phyloP scores from a whole-genome alignment of 306 rosid genomes.

The Vigna angularis region DNA sequence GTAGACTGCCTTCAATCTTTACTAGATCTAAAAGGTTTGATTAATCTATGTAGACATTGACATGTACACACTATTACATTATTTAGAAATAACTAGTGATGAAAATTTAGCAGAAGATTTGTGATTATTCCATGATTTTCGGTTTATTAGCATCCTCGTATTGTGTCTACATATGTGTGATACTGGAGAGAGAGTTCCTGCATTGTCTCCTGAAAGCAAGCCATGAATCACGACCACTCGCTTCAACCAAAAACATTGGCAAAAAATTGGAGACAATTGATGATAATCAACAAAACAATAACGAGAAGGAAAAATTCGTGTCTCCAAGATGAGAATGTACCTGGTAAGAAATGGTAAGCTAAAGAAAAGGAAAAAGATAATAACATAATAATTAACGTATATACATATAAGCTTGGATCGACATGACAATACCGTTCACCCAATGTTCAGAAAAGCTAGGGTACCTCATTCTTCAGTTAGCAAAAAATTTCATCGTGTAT shows the following conservation, averaged over 20 bases:
- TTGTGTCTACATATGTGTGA: slow-evolving; percentile 21
- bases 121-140: slow-evolving; percentile 50
- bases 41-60: no score
- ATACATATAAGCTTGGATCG: background rate
- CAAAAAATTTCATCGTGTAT: slow-evolving; percentile 58
- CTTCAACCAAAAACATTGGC: slow-evolving; percentile 38
- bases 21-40: no score
- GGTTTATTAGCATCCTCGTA: slow-evolving; percentile 17
- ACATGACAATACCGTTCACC: slow-evolving; percentile 16
- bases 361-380: slow-evolving; percentile 12
- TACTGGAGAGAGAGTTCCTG: slow-evolving; percentile 54
- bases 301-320: slow-evolving; percentile 17
- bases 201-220: slow-evolving; percentile 68
- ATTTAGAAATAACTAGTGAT: background rate
- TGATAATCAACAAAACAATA: slow-evolving; percentile 28
- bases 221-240: slow-evolving; percentile 57
- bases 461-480: slow-evolving; percentile 45
- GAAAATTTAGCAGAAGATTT: slow-evolving; percentile 35
- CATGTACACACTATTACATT: no score
- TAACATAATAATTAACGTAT: background rate
- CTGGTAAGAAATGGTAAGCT: background rate
- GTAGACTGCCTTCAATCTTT: no score
- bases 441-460: slow-evolving; percentile 62
- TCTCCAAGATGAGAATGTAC: slow-evolving; percentile 3
- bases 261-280: slow-evolving; percentile 37